These are phyloP conservation scores for Globisporangium yorkense DNA, from an alignment of 352 stramenopile genomes.

Conservation along the genomic window DNA sequence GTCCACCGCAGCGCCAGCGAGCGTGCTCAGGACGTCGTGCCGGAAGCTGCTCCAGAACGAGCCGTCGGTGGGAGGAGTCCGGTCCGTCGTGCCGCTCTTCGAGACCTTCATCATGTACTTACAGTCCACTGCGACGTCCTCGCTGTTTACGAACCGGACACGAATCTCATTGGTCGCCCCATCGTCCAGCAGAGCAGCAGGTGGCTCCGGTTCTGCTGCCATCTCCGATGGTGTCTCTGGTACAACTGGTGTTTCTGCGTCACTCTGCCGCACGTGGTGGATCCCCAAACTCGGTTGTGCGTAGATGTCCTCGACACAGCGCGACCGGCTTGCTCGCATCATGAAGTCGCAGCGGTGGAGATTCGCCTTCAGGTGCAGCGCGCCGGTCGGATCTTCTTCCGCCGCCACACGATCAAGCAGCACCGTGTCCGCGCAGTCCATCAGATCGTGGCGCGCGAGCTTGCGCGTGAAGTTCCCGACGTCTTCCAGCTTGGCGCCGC, in stretches of 20 bases:
- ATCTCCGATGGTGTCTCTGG: neutral
- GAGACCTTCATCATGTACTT: conserved; percentile 35
- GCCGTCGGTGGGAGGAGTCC: conserved; percentile 1
- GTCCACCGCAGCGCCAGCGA: conserved; percentile 39
- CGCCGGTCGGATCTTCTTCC: conserved; percentile 13
- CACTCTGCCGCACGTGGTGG: conserved; percentile 13
- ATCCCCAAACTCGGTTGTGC: conserved; percentile 47
- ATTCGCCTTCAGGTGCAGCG: conserved; percentile 41
- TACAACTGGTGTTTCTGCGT: neutral
- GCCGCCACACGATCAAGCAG: conserved; percentile 39
- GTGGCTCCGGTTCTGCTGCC: neutral
- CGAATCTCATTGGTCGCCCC: conserved; percentile 14
- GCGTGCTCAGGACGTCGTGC: conserved; percentile 46
- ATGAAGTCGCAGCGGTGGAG: conserved; percentile 77
- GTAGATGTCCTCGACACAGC: conserved; percentile 49
- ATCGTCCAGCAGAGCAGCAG: neutral
- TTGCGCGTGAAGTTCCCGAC: conserved; percentile 46
- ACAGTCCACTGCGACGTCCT: conserved; percentile 24
- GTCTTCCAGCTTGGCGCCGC: conserved; percentile 60
- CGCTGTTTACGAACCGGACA: conserved; percentile 33
- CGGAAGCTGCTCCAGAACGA: conserved; percentile 50
- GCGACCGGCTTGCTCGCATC: conserved; percentile 63
- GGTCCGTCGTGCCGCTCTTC: neutral
- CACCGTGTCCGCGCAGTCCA: conserved; percentile 58
- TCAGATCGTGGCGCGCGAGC: conserved; percentile 32